Percentiles rank a stretch among this genome's conserved stretches.
Evolutionary conservation across 139 green algal species (phyloP).

Genomic region (Pleodorina starrii): DNA sequence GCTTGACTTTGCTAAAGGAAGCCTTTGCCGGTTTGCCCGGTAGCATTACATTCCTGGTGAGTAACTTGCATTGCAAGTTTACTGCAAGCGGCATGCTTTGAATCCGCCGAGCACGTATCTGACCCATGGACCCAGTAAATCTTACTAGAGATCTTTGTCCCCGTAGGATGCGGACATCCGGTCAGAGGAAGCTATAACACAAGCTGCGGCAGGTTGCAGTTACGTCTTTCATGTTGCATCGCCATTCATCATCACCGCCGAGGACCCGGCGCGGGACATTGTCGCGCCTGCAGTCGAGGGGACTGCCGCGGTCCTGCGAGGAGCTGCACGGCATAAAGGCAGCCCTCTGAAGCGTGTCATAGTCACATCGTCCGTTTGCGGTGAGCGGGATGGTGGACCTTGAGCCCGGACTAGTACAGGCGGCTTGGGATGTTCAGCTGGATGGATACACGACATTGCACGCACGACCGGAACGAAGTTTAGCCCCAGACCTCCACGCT

Average conservation of each 20-base stretch:
- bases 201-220: conserved; percentile 52
- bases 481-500: too few species aligned
- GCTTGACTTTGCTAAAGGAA: neutral
- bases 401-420: too few species aligned
- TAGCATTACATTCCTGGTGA: conserved; percentile 16
- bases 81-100: too few species aligned
- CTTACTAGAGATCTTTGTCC: neutral
- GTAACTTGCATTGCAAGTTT: neutral
- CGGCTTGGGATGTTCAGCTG: too few species aligned
- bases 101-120: too few species aligned
- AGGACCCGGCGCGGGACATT: conserved; percentile 67
- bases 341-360: conserved; percentile 70
- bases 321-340: conserved; percentile 63
- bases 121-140: conserved; percentile 4
- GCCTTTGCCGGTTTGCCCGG: conserved; percentile 5
- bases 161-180: conserved; percentile 20
- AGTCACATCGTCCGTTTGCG: conserved; percentile 78
- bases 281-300: conserved; percentile 77
- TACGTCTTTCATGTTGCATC: conserved; percentile 88
- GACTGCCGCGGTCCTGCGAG: conserved; percentile 73
- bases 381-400: conserved; percentile 53
- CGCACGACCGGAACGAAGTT: too few species aligned
- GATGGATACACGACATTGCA: too few species aligned
- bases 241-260: conserved; percentile 64
- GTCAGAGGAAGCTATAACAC: conserved; percentile 13